A percentile compares a stretch with the other conserved stretches of the same genome.
These are phyloP conservation scores for Penicillium expansum DNA, from an alignment of 2,329 filamentous ascomycete genomes.

Conservation along the genomic window DNA sequence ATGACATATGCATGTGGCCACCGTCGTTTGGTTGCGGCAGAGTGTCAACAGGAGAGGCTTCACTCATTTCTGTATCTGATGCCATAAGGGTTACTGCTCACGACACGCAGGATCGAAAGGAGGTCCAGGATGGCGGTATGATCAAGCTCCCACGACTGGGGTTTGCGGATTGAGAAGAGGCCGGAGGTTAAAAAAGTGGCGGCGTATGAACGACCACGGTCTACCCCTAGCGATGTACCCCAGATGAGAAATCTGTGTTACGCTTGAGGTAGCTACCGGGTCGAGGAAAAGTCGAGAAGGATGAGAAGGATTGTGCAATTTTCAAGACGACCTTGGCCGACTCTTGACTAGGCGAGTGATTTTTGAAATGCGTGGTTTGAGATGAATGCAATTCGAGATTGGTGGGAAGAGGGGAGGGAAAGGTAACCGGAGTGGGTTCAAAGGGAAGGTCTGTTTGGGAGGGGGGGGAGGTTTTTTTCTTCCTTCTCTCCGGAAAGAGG, in stretches of 20 bases:
- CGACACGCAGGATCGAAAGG: constrained; percentile 16
- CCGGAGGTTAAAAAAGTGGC: background rate
- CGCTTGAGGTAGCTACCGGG: constrained; percentile 39
- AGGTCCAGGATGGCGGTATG: constrained; percentile 25
- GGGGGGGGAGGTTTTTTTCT: background rate
- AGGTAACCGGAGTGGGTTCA: background rate
- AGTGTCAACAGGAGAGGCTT: constrained; percentile 39
- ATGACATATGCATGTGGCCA: constrained; percentile 41
- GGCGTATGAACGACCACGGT: constrained; percentile 25
- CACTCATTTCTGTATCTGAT: constrained; percentile 37
- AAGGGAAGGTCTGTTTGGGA: background rate
- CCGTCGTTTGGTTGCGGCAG: constrained; percentile 41
- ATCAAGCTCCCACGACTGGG: background rate
- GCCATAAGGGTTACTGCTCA: constrained; percentile 33
- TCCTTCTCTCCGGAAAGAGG: constrained; percentile 5
- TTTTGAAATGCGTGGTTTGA: constrained; percentile 4
- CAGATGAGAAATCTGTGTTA: constrained; percentile 39
- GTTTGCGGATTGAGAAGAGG: background rate
- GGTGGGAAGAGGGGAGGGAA: constrained; percentile 7
- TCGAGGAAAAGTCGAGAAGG: constrained; percentile 12
- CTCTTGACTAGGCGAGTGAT: constrained; percentile 4
- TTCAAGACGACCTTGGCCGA: constrained; percentile 13
- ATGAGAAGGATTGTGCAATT: background rate
- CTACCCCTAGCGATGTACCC: constrained; percentile 40
- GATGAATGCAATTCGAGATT: constrained; percentile 6